Evolutionary conservation across 345 rosid species (phyloP), one percentile per base, ranked within the genome.

Genomic region (Lepidium aucheri): DNA sequence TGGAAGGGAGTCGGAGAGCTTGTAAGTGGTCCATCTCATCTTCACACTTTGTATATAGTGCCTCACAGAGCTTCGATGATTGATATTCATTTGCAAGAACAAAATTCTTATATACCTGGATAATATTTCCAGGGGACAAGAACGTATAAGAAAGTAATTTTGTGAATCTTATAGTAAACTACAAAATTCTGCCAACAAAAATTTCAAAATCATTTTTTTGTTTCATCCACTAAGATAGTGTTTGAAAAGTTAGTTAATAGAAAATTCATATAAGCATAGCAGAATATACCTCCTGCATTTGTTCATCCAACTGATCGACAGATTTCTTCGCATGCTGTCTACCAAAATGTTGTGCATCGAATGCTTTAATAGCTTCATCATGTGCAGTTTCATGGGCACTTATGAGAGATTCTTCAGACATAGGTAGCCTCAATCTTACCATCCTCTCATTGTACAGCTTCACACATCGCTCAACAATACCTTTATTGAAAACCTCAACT

Each of bases 11-110:
- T 63, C 89, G 85, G 60, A 95, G 99, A 76, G 86, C 80, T 74
- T 95, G 99, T 82, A 95, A 93, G 66, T 84, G 96, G 82, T 95
- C 99, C 99, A 95, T 91, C 73, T 73, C 85, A 76, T 91, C 99
- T 78, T 95, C 99, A 40, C 99, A 95, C 67, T 38, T 85, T 40
- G 88, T 79, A 73, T 85, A 95, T 39, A 87, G 70, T 7, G 81
- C 60, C 80, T 95, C 99, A 5, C 99, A 95, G 39, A 89, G 88
- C 79, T 85, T 95, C 39, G 99, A 82, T 14, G 99, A 95, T 41
- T 63, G 88, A 74, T 80, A 89, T 57, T 91, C 86, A 60, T 95
- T 95, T 11, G 84, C 86, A 79, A 95, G 65, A 60, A 81, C 63
- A 70, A 84, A 55, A 81, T 85, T 84, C 81, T 87, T 82, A 36